Conservation (phyloP, 176 grass and related monocot species). For the Eremochloa ophiuroides region DNA sequence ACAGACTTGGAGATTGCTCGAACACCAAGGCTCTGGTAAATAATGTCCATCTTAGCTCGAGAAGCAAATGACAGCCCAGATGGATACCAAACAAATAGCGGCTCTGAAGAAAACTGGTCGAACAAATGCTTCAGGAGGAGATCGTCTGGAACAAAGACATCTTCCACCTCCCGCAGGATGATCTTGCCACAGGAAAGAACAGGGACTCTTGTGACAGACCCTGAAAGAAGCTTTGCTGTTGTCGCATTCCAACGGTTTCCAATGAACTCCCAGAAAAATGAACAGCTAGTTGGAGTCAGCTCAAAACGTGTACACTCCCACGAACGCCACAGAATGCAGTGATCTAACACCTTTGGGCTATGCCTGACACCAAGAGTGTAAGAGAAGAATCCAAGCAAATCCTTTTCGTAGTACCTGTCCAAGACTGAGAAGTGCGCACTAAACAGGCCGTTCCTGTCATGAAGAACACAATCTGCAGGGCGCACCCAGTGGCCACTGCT, state of each 20-base stretch:
- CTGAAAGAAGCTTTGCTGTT: conserved; percentile 16
- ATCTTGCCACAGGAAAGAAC: conserved; percentile 12
- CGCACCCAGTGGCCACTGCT: conserved; percentile 29
- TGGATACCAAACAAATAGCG: conserved; percentile 41
- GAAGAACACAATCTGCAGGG: conserved; percentile 32
- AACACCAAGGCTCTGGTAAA: conserved; percentile 31
- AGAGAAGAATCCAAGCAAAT: conserved; percentile 36
- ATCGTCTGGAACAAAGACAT: conserved; percentile 33
- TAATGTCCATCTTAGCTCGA: conserved; percentile 20
- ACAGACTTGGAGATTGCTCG: conserved; percentile 35
- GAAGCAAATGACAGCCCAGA: neutral
- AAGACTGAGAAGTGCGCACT: conserved; percentile 18
- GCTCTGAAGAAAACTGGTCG: conserved; percentile 8
- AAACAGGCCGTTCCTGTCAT: conserved; percentile 35
- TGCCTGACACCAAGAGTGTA: conserved; percentile 23
- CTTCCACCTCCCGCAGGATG: conserved; percentile 11
- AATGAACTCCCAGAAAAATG: conserved; percentile 36
- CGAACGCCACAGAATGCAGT: conserved; percentile 24
- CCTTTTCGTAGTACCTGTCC: conserved; percentile 37
- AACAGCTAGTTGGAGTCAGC: neutral
- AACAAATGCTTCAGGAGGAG: conserved; percentile 31
- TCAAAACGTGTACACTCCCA: conserved; percentile 29
- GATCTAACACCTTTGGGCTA: conserved; percentile 8
- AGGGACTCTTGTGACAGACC: conserved; percentile 28
- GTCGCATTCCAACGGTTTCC: conserved; percentile 22